Evolutionary conservation across 192 early-diverging fungal species (phyloP), one percentile per base, ranked within the genome.

Genomic region (Borealophlyctis nickersoniae): DNA sequence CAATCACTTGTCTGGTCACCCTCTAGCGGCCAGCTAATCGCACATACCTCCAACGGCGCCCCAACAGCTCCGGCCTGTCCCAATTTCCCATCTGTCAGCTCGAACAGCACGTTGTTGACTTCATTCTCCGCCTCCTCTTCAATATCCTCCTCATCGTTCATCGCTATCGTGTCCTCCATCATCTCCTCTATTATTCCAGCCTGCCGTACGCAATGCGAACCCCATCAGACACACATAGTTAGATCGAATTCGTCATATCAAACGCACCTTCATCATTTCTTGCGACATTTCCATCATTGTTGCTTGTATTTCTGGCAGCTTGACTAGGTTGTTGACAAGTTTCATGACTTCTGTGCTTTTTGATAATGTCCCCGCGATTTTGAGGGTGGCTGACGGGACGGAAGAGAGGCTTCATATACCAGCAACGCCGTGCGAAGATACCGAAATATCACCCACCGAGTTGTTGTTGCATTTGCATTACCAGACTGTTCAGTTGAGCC

Each of bases 141-240:
- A 36, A 95, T 60, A 26, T 89, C 93, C 1, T 91, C 92, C 36
- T 96, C 94, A 48, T 96, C 93, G 62, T 88, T 69, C 53, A 75
- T 77, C 35, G 94, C 94, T 64, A 98, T 82, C 54, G 89, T 84
- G 68, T 96, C 94, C 58, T 88, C 81, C 50, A 96, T 83, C 92
- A 96, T 97, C 72, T 98, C 96, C 69, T 92, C 88, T 56, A 98
- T 95, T 61, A 98, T 84, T 19, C 94, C 94, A 1, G 96, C 92
- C 92, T 93, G 73, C n/a, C 22, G 11, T 39, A 11, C 23, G 50
- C 35, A 23, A 36, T 23, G 13, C 2, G 9, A 49, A 70, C 48
- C n/a, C n/a, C n/a, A 56, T 60, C 11, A 71, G 22, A 2, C 39
- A 34, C 27, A 22, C 31, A 23, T 14, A 31, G 24, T 36, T 23